Percentiles rank a stretch among this genome's conserved stretches.
These are phyloP conservation scores for Fusarium redolens DNA, from an alignment of 2,329 filamentous ascomycete species.

Conservation along the genomic window DNA sequence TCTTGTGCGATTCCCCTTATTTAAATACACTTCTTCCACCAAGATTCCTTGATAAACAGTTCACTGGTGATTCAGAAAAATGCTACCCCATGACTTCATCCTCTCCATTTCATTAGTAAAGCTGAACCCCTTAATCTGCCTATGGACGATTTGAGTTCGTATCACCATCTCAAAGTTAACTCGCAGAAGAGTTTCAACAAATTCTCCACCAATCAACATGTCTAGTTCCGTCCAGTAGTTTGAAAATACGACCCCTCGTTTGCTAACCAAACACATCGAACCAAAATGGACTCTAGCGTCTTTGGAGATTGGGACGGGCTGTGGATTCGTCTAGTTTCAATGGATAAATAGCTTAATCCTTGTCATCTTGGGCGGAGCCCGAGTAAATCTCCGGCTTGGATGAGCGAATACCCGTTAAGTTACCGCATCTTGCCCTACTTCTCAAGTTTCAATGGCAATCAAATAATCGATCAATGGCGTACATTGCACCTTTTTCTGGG, in stretches of 20 bases:
- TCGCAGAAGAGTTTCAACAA: background rate
- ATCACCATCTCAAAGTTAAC: background rate
- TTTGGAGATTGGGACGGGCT: background rate
- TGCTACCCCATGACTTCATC: background rate
- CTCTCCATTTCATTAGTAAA: too few relatives aligned
- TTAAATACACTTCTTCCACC: background rate
- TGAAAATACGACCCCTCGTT: background rate
- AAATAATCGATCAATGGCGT: too few relatives aligned
- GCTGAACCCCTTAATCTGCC: background rate
- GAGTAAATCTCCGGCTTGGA: background rate
- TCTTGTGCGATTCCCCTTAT: background rate
- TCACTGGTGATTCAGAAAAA: too few relatives aligned
- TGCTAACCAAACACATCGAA: background rate
- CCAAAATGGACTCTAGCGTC: background rate
- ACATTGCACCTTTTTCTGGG: background rate
- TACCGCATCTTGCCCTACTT: background rate
- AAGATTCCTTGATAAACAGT: fast-evolving
- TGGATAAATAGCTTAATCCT: fast-evolving
- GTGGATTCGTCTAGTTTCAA: background rate
- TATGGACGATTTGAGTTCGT: background rate
- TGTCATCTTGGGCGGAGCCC: background rate
- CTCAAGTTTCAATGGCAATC: too few relatives aligned
- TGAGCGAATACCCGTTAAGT: background rate
- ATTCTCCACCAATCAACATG: background rate
- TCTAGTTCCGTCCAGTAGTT: fast-evolving